phyloP scores from a whole-genome alignment of 371 early-diverging fungal genomes.

The Mucor circinelloides region DNA sequence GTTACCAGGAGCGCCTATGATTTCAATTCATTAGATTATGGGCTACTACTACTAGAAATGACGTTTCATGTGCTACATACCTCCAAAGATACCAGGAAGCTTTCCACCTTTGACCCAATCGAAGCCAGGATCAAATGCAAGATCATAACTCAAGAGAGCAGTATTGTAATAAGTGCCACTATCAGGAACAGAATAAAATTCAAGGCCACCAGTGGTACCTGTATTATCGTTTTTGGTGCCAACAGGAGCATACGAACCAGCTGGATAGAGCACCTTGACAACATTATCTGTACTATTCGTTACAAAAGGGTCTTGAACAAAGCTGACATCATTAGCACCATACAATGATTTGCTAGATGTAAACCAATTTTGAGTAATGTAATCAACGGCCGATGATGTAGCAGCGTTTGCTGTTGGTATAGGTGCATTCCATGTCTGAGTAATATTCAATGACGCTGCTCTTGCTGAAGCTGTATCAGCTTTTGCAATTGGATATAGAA shows the following conservation, averaged over 20 bases:
- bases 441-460: conserved; percentile 32
- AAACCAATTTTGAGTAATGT: conserved; percentile 18
- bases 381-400: conserved; percentile 6
- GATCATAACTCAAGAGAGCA: conserved; percentile 54
- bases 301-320: conserved; percentile 14
- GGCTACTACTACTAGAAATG: neutral
- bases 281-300: conserved; percentile 2
- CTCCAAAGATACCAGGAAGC: conserved; percentile 55
- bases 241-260: conserved; percentile 28
- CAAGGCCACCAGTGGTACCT: conserved; percentile 47
- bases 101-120: conserved; percentile 61
- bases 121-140: conserved; percentile 58
- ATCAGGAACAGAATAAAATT: conserved; percentile 53
- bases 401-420: conserved; percentile 14
- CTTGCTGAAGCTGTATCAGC: conserved; percentile 9
- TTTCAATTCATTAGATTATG: neutral
- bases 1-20: conserved; percentile 24
- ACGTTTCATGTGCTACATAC: conserved; percentile 13
- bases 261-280: conserved; percentile 20
- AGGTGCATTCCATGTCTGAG: conserved; percentile 39
- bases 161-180: conserved; percentile 35
- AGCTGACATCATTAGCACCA: conserved; percentile 12
- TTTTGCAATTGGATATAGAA: neutral
- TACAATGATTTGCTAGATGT: conserved; percentile 10
- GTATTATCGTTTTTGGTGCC: conserved; percentile 26